These are phyloP conservation scores for Colletotrichum agaves DNA, from an alignment of 2,329 filamentous ascomycete genomes.

Conservation along the genomic window DNA sequence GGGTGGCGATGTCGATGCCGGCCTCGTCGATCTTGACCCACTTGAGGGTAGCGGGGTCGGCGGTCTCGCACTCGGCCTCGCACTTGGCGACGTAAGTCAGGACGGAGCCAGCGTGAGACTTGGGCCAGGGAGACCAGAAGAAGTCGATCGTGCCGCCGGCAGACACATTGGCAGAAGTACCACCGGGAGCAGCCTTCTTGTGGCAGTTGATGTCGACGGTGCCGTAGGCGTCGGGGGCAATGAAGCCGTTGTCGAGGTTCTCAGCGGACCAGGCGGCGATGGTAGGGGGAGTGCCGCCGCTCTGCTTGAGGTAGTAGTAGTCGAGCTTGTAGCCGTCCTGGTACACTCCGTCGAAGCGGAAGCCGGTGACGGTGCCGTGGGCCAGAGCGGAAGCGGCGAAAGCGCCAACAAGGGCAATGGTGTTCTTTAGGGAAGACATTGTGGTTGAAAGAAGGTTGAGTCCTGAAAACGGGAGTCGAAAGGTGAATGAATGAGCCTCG, in stretches of 20 bases:
- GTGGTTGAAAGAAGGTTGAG: background rate
- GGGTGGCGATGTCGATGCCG: conserved; percentile 59
- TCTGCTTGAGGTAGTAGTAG: conserved; percentile 40
- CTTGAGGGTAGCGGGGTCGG: conserved; percentile 62
- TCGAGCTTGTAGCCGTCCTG: conserved; percentile 39
- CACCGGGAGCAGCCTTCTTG: conserved; percentile 51
- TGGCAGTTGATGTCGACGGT: conserved; percentile 59
- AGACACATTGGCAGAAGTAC: conserved; percentile 49
- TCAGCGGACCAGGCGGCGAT: conserved; percentile 53
- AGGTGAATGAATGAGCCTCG: conserved; percentile 25
- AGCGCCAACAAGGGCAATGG: conserved; percentile 36
- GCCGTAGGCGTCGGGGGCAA: conserved; percentile 53
- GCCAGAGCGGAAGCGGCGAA: conserved; percentile 36
- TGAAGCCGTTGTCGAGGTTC: conserved; percentile 62
- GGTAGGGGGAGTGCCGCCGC: conserved; percentile 34
- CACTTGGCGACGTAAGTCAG: conserved; percentile 72
- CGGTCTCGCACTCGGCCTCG: conserved; percentile 64
- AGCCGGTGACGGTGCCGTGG: conserved; percentile 37
- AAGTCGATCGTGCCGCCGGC: conserved; percentile 54
- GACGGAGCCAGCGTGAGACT: conserved; percentile 62
- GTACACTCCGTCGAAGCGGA: conserved; percentile 28
- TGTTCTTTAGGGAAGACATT: conserved; percentile 26
- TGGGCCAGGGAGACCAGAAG: conserved; percentile 56
- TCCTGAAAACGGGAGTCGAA: conserved; percentile 7
- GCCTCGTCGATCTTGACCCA: conserved; percentile 73